phyloP scores from a whole-genome alignment of 805 yeast species.

The Lipomyces orientalis region DNA sequence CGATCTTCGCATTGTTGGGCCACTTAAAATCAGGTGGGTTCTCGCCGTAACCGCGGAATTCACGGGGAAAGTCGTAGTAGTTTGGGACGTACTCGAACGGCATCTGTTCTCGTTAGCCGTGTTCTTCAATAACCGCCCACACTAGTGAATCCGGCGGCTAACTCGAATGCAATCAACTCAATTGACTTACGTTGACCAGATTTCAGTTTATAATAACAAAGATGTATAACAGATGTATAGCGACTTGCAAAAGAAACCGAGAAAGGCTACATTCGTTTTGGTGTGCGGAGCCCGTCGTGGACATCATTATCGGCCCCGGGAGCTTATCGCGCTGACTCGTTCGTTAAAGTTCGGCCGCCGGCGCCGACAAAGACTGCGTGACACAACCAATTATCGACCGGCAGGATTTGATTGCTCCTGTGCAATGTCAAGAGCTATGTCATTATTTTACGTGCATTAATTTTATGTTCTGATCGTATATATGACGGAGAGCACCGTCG shows the following conservation, averaged over 20 bases:
- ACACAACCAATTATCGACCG: no score
- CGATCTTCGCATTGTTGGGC: conserved; percentile 47
- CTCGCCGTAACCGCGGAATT: conserved; percentile 46
- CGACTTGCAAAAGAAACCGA: background rate
- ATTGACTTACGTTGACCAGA: background rate
- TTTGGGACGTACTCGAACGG: conserved; percentile 28
- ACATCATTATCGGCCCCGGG: background rate
- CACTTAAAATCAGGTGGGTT: conserved; percentile 44
- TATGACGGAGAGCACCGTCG: no score
- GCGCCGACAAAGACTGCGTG: no score
- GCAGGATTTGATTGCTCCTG: no score
- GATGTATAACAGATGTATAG: background rate
- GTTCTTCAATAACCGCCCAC: background rate
- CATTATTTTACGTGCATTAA: no score
- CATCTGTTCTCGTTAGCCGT: background rate
- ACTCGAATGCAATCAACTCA: background rate
- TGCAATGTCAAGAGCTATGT: no score
- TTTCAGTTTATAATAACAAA: background rate
- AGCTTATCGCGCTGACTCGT: no score
- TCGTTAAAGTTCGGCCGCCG: no score
- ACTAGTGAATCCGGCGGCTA: background rate
- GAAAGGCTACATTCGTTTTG: background rate
- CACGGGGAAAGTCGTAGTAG: conserved; percentile 41
- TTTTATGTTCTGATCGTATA: no score
- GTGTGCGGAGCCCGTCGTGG: background rate